Base-by-base conservation (phyloP, 2,329 filamentous ascomycete genomes). In the Ophiosphaerella narmari region DNA sequence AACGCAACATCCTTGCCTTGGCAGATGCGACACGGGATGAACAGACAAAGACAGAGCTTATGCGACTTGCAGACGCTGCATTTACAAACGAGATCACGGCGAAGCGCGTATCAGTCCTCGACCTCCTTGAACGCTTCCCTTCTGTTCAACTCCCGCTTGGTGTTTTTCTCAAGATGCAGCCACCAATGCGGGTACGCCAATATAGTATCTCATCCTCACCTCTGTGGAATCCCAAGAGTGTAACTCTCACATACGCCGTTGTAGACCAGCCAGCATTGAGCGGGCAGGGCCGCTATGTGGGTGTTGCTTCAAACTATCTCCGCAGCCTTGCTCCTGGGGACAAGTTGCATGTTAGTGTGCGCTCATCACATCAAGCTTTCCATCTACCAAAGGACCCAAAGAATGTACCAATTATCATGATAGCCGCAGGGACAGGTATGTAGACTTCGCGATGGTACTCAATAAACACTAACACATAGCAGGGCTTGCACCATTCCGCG, bases 121-220 rank as follows among this genome's bases (percentile, higher is more conserved):
- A 91, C 53, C 77, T 93, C 1, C 79, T 93, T 1, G 85, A 90
- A 63, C 77, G 80, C 9, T 87, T 85, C 65, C 62, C 67, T 0
- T 72, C 77, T 0, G 77, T 89, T 29, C 73, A 81, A 2, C 71
- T 93, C 0, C 80, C 88, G 0, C 80, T 94, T 21, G 80, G 80
- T 3, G 74, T 82, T 14, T 93, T 88, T 75, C 78, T 94, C 7
- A 78, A 80, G 31, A 86, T 91, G 79, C 80, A 91, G 0, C 87
- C 88, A 1, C 86, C 89, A 0, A 89, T 94, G 85, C 85, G 88
- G 24, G 80, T 89, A 34, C 82, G 88, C n/a, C 86, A 90, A 69
- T 91, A 91, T 76, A 89, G 86, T 29, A 90, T 92, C 64, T 91
- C 88, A 0, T 91, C 88, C 0, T 90, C 88, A 0, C 87, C 88